Base-by-base conservation (phyloP, 1,139 yeast species). In the Geotrichum reessii region DNA sequence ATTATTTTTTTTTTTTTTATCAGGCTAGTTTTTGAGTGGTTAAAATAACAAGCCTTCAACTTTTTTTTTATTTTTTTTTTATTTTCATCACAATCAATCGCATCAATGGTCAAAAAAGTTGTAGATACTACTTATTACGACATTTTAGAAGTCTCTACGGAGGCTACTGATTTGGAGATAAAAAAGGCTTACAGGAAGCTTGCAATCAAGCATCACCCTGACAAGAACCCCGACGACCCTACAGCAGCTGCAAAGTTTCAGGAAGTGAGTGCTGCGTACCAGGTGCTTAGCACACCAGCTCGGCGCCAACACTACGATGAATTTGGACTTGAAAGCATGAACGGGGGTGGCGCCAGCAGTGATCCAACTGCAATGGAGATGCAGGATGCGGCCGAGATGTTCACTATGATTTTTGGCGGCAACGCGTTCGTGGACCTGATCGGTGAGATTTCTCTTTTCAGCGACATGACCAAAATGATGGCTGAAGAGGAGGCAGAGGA, bases 101-200 rank as follows among this genome's bases (percentile, higher is more conserved):
- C 14, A 27, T 7, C 48, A 42, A 28, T 22, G 33, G n/a, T 9
- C 31, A 52, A 52, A 40, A 37, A 47, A 14, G 98, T 89, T n/a
- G 95, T 87, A 53, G 98, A 93, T 69, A 88, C 97, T 0, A 80
- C 84, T n/a, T 93, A 92, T 74, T 93, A 93, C 71, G 98, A 93
- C 65, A 71, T 85, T 44, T 78, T 93, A 62, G 88, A 82, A 17
- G 80, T 93, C 46, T 64, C 75, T 46, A 79, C 86, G 4, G 82
- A 81, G 27, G 98, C 98, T 47, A 82, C 92, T 0, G 82, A 86
- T 6, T 77, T 84, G 31, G 95, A 90, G 60, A 92, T 93, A 73
- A 93, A 93, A 72, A 90, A 89, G 73, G 97, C 97, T 0, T 93
- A 93, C 74, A 80, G 99, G 62, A 87, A 86, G 72, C 85, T 86